Base-by-base conservation (phyloP, 129 eudicot genomes). In the Flaveria trinervia region DNA sequence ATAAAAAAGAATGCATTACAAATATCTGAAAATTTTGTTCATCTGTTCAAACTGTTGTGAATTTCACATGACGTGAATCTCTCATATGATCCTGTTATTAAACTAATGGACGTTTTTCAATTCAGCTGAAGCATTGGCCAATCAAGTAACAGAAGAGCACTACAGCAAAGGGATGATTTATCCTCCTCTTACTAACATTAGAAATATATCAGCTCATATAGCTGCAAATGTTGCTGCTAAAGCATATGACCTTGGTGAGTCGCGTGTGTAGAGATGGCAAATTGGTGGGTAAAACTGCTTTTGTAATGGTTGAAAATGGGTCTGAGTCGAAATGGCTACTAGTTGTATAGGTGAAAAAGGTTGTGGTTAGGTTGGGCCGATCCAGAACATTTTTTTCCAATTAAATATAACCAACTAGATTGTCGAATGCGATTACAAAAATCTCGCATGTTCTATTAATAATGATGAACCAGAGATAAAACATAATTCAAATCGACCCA, bases 181-280 rank as follows among this genome's bases (percentile, higher is more conserved):
- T 76, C 98, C 98, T 16, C 98, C 97, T 54, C 83, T 93, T 30
- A 26, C 91, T 11, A 85, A 87, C 64, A 93, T 93, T 79, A 85
- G 98, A 80, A 88, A 84, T 82, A 93, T 90, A 65, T 93, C 97
- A 0, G 98, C 98, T 51, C 71, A 82, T 72, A 84, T 90, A 81
- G 98, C 98, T 76, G 98, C 98, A 10, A 83, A 69, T 56, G 98
- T 93, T 59, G 98, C 98, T 80, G 89, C 96, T 43, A 88, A 87
- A 84, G 98, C 92, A 15, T 93, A 93, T 77, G 98, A 93, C 3
- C 92, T 93, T 46, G 98, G 98, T 93, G 26, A 48, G 90, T 76
- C 30, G 50, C 28, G 45, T 52, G 15, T 73, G 51, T 59, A 46
- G 26, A 23, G 45, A 16, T 68, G 25, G 49, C 36, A 36, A 36